Base-by-base conservation (phyloP, 2,329 filamentous ascomycete species). In the Xylariaceae sp. region DNA sequence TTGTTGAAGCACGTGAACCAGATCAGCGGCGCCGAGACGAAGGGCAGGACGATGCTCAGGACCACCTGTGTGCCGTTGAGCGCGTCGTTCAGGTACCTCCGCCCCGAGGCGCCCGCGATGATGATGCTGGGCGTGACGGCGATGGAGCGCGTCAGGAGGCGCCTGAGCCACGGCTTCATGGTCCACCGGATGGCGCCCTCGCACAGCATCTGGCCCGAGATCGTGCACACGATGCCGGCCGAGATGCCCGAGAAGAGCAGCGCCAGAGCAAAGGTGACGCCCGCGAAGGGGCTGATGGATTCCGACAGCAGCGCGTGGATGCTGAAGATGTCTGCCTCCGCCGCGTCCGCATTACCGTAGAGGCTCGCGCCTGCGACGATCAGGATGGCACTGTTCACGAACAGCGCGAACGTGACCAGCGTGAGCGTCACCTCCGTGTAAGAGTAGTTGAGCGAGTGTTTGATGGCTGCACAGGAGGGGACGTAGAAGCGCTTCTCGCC, bases 181-280 rank as follows among this genome's bases (percentile, higher is more conserved):
- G 65, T 77, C 84, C 86, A 88, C 32, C 78, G 77, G 31, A 94
- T 61, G 44, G 88, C 85, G 5, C 88, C 88, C 59, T 94, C 88
- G 46, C 79, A 82, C 15, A 94, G 83, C 81, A 94, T 92, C 60
- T 94, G 88, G 0, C 88, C 88, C 0, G 88, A 77, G 50, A 94
- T 92, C 1, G 88, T 94, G 65, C 88, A 94, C 2, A 94, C 83
- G 24, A 94, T 86, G 5, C 88, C 88, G 0, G 88, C 88, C 0
- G 81, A 86, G 9, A 87, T 74, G 7, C 88, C 88, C 0, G 83
- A 89, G 1, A 94, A 74, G 0, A 94, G 73, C 1, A 94, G 67
- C 0, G 88, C 86, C 2, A 94, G 68, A 0, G 86, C 86, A 48
- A 94, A 94, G n/a, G 94, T 69, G 3, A 84, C 85, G 2, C 86